Evolutionary conservation across 129 eudicot genomes (phyloP).

Genomic region (Apium graveolens): DNA sequence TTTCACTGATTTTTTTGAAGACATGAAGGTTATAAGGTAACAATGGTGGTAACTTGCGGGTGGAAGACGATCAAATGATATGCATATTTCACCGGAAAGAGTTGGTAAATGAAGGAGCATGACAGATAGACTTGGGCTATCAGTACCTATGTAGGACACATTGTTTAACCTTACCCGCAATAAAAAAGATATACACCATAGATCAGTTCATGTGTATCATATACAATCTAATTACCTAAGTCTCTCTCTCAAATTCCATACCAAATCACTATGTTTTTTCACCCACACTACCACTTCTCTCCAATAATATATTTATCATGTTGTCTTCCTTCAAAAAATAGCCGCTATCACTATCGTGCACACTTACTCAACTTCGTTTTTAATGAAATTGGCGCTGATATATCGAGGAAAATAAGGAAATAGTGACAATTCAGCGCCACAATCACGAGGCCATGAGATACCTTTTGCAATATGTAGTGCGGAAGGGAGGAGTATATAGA

Average conservation of each 20-base stretch:
- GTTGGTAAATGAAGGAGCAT: too few relatives aligned
- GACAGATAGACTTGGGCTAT: too few relatives aligned
- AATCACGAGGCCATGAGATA: neutral
- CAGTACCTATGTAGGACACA: neutral
- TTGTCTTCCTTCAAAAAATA: neutral
- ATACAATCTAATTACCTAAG: neutral
- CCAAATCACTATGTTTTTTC: neutral
- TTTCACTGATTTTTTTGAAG: too few relatives aligned
- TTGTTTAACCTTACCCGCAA: neutral
- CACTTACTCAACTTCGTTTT: neutral
- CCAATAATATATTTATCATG: neutral
- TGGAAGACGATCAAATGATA: too few relatives aligned
- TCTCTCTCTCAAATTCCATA: neutral
- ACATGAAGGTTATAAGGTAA: too few relatives aligned
- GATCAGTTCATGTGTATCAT: neutral
- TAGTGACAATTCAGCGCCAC: neutral
- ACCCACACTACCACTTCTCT: neutral
- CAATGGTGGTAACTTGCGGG: too few relatives aligned
- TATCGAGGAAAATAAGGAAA: neutral
- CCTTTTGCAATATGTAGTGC: neutral
- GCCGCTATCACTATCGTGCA: neutral
- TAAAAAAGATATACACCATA: neutral
- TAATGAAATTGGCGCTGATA: neutral
- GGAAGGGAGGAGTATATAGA: neutral
- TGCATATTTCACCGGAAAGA: too few relatives aligned